These are phyloP conservation scores for Veloboletus limbatus DNA, from an alignment of 1,284 basidiomycete genomes.

Conservation along the genomic window DNA sequence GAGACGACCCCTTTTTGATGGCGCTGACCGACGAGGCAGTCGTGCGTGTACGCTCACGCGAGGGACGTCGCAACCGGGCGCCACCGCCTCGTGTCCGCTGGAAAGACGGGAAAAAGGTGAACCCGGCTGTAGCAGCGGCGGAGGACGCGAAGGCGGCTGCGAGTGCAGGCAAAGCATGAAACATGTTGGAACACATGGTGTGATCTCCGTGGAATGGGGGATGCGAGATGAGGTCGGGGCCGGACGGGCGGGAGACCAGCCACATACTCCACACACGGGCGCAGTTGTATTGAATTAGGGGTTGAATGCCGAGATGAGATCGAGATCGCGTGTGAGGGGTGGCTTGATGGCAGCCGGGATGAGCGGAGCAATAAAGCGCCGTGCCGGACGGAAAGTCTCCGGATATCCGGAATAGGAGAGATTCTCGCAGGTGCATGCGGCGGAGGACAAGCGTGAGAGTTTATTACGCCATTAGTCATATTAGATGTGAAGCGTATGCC, in stretches of 20 bases:
- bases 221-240: not conserved
- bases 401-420: slow-evolving; percentile 12
- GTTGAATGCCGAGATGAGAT: slow-evolving; percentile 1
- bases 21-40: slow-evolving; percentile 47
- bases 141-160: slow-evolving; percentile 60
- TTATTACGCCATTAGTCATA: no score
- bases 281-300: no score
- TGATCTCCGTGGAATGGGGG: no score
- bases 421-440: slow-evolving; percentile 19
- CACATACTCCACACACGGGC: no score
- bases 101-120: slow-evolving; percentile 98
- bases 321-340: not conserved
- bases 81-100: slow-evolving; percentile 95
- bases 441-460: not conserved
- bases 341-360: slow-evolving; percentile 17
- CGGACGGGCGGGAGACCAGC: no score
- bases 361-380: slow-evolving; percentile 17
- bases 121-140: slow-evolving; percentile 76
- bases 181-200: no score
- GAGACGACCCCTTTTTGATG: no score
- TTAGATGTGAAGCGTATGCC: no score
- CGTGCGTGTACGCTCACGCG: slow-evolving; percentile 92
- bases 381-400: slow-evolving; percentile 26
- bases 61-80: slow-evolving; percentile 92
- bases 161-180: slow-evolving; percentile 43